phyloP scores from a whole-genome alignment of 2,329 filamentous ascomycete species.

The Sclerotinia borealis region DNA sequence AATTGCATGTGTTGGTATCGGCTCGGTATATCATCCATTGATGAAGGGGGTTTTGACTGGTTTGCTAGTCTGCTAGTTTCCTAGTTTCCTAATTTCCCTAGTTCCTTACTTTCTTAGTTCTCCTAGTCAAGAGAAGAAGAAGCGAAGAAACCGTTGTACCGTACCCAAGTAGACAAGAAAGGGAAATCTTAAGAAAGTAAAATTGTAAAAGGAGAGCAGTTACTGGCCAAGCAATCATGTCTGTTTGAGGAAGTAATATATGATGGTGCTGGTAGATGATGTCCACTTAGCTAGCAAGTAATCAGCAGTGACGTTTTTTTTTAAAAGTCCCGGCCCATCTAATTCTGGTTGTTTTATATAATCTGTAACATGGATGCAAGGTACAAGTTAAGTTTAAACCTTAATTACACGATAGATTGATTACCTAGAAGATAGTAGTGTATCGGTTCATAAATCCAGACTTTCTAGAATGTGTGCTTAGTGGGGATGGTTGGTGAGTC shows the following conservation, averaged over 20 bases:
- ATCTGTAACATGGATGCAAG: background rate
- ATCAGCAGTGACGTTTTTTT: background rate
- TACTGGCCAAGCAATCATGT: background rate
- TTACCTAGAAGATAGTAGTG: background rate
- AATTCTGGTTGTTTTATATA: background rate
- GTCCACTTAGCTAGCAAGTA: background rate
- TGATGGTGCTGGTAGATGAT: background rate
- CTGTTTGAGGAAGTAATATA: background rate
- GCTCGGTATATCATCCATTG: background rate
- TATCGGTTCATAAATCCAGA: background rate
- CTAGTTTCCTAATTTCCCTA: background rate
- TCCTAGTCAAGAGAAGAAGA: background rate
- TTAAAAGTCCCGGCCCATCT: background rate
- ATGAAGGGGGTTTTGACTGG: background rate
- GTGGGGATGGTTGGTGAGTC: slow-evolving; percentile 2
- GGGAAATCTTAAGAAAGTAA: background rate
- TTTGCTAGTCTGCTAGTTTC: background rate
- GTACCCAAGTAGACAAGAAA: background rate
- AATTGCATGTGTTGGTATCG: slow-evolving; percentile 8
- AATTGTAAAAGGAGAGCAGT: background rate
- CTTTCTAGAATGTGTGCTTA: background rate
- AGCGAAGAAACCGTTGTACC: background rate
- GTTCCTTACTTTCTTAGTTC: background rate
- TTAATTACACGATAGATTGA: background rate
- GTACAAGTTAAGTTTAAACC: background rate